Conservation (phyloP, 768 basidiomycete species). For the Harrya chromipes region DNA sequence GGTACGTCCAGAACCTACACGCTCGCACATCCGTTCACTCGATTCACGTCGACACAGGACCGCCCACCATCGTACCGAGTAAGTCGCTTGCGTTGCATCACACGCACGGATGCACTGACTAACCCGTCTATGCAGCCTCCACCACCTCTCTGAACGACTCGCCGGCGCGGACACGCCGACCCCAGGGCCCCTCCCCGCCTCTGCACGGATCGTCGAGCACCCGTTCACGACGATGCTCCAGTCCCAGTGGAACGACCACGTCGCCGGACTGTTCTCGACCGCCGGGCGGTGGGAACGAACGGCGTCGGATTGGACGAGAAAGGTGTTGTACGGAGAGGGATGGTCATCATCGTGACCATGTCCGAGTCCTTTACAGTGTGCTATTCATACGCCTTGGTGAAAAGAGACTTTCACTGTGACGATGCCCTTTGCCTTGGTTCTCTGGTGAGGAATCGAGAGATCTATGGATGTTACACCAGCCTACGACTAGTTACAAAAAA, state of each 20-base stretch:
- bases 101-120: not conserved
- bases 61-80: slow-evolving; percentile 56
- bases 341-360: too few species aligned
- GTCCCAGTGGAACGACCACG: slow-evolving; percentile 56
- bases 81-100: slow-evolving; percentile 18
- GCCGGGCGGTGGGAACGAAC: slow-evolving; percentile 46
- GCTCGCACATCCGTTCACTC: too few species aligned
- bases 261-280: slow-evolving; percentile 44
- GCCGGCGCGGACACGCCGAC: slow-evolving; percentile 45
- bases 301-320: slow-evolving; percentile 46
- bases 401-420: too few species aligned
- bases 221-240: slow-evolving; percentile 50
- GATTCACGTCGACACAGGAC: slow-evolving; percentile 37
- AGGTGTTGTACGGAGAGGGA: slow-evolving; percentile 38
- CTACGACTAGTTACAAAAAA: not conserved
- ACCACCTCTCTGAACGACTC: slow-evolving; percentile 48
- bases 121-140: slow-evolving; percentile 39
- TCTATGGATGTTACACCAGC: not conserved
- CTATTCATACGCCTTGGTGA: too few species aligned
- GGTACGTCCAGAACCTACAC: slow-evolving; percentile 34
- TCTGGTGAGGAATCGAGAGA: not conserved
- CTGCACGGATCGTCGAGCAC: slow-evolving; percentile 45
- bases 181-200: slow-evolving; percentile 53
- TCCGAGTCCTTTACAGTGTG: too few species aligned
- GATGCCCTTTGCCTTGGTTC: too few species aligned